Evolutionary conservation across 23 red algal species (phyloP).

Genomic region (Porphyridium purpureum): DNA sequence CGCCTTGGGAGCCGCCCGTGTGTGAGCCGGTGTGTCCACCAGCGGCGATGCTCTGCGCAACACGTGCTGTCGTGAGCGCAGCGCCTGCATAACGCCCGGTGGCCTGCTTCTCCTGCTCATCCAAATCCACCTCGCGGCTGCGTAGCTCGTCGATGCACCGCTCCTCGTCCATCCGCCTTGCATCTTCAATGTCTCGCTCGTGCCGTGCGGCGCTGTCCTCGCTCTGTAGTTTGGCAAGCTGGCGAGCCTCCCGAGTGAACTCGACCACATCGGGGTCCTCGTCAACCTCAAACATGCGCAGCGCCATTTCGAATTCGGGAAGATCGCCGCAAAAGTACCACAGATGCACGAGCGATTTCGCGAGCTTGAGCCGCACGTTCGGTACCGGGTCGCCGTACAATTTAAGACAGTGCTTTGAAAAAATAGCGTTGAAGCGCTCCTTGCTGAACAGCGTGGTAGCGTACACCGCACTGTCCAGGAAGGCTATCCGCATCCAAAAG

Average conservation of each 20-base stretch:
- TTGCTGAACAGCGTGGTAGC: conserved; percentile 16
- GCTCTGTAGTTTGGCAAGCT: neutral
- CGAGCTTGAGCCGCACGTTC: conserved; percentile 40
- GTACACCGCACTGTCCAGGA: conserved; percentile 20
- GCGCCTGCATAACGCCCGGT: too few species aligned
- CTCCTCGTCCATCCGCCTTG: neutral
- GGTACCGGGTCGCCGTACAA: conserved; percentile 21
- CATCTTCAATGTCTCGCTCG: neutral
- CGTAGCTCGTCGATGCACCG: neutral
- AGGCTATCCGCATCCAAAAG: conserved; percentile 60
- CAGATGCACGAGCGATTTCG: conserved; percentile 10
- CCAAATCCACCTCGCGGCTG: too few species aligned
- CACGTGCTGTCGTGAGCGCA: too few species aligned
- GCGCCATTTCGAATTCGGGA: conserved; percentile 23
- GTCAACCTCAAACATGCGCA: conserved; percentile 18
- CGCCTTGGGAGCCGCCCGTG: too few species aligned
- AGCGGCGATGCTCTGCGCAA: too few species aligned
- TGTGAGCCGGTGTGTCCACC: too few species aligned
- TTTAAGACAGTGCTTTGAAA: conserved; percentile 10
- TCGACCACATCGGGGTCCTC: conserved; percentile 22
- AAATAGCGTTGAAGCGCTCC: conserved; percentile 22
- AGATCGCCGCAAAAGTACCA: conserved; percentile 21
- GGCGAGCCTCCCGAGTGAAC: conserved; percentile 3
- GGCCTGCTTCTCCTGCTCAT: too few species aligned
- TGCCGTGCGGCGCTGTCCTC: neutral